A percentile compares a stretch with the other conserved stretches of the same genome.
These are phyloP conservation scores for Tephrocybe rancida DNA, from an alignment of 768 basidiomycete genomes.

Conservation along the genomic window DNA sequence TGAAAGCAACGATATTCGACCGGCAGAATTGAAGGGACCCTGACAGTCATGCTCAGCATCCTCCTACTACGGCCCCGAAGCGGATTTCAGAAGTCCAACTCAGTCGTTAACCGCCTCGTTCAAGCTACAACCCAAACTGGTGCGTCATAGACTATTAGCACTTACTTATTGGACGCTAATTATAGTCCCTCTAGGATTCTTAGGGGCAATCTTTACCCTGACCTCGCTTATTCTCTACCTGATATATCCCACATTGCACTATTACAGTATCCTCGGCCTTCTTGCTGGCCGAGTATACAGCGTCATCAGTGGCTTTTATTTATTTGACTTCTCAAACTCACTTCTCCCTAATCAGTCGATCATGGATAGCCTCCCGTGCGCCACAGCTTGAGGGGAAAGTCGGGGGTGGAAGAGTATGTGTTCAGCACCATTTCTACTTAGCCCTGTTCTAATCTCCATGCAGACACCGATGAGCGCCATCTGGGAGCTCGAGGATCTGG, in stretches of 20 bases:
- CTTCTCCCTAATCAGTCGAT: too few relatives aligned
- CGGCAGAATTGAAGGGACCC: background rate
- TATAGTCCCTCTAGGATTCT: background rate
- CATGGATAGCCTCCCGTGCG: too few relatives aligned
- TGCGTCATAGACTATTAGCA: background rate
- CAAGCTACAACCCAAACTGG: background rate
- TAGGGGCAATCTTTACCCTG: background rate
- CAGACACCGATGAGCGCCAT: too few relatives aligned
- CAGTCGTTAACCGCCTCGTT: background rate
- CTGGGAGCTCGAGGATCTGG: too few relatives aligned
- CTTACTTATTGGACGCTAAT: background rate
- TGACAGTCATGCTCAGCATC: background rate
- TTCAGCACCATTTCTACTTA: too few relatives aligned
- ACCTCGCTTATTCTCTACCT: background rate
- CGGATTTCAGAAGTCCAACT: background rate
- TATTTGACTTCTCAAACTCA: too few relatives aligned
- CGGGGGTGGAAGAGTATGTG: too few relatives aligned
- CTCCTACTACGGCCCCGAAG: background rate
- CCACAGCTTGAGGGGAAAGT: too few relatives aligned
- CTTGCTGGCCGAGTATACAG: background rate
- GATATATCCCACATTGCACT: background rate
- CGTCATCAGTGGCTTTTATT: background rate
- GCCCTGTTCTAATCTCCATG: too few relatives aligned
- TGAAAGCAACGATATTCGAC: background rate
- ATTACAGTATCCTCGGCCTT: background rate